A percentile compares a stretch with the other conserved stretches of the same genome.
Evolutionary conservation across 352 stramenopile genomes (phyloP).

Genomic region (Peronospora farinosa): DNA sequence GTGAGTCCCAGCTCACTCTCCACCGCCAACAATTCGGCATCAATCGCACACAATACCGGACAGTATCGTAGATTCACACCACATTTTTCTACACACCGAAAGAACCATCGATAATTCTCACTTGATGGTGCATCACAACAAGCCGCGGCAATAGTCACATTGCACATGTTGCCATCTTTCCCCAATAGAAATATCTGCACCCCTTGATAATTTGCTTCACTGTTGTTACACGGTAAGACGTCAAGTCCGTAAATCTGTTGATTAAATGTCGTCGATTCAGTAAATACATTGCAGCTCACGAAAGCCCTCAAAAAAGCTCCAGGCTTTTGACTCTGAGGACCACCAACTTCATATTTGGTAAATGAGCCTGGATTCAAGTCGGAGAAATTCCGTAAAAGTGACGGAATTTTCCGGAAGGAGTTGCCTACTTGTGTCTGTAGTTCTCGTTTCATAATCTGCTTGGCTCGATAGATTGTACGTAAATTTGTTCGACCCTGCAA

Average conservation of each 20-base stretch:
- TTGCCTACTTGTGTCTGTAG: conserved; percentile 29
- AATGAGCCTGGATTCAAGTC: conserved; percentile 36
- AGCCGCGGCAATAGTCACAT: conserved; percentile 36
- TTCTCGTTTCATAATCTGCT: conserved; percentile 36
- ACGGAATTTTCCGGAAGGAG: conserved; percentile 40
- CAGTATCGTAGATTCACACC: conserved; percentile 38
- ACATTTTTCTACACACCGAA: conserved; percentile 32
- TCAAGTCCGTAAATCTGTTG: conserved; percentile 55
- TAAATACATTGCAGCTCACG: conserved; percentile 44
- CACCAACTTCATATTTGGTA: conserved; percentile 22
- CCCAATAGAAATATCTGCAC: conserved; percentile 44
- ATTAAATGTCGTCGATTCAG: conserved; percentile 31
- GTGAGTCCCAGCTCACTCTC: conserved; percentile 39
- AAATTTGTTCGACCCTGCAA: conserved; percentile 38
- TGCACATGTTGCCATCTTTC: conserved; percentile 49
- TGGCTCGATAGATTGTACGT: conserved; percentile 53
- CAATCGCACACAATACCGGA: conserved; percentile 40
- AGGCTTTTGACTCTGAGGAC: conserved; percentile 11
- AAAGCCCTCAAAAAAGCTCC: conserved; percentile 42
- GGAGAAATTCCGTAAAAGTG: conserved; percentile 32
- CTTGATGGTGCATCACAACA: conserved; percentile 30
- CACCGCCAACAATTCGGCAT: conserved; percentile 29
- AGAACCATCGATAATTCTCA: conserved; percentile 54
- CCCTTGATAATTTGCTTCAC: conserved; percentile 33
- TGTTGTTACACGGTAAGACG: conserved; percentile 26